Evolutionary conservation across 352 stramenopile species (phyloP), one percentile per base, ranked within the genome.

Genomic region (Phytophthora constricta): DNA sequence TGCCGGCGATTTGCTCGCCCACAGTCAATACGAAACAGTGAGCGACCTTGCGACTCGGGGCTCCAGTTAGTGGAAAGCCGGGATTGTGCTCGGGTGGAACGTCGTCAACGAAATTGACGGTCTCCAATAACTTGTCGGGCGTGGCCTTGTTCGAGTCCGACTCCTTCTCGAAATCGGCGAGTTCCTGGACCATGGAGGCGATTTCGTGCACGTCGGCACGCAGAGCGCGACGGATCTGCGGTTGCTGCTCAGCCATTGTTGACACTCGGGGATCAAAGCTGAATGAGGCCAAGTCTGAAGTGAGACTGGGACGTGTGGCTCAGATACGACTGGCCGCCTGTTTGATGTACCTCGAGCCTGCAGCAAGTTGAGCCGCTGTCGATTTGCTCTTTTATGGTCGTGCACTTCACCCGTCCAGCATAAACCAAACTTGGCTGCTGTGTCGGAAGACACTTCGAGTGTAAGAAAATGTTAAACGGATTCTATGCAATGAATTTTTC

Each of bases 151-250:
- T 67, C 20, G 60, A 52, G 37, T 68, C 46, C 11, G 62, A 48
- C 50, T 75, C 43, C 55, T 71, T 71, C 43, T 75, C 65, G 34
- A 74, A 74, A 37, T 74, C 60, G 11, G 65, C 65, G 28, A 75
- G 62, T 25, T 75, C 62, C 34, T 75, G 56, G 39, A 70, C 64
- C 51, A 75, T 75, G 22, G 62, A 43, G 8, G 67, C 39, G 50
- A 71, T 75, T 28, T 75, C 50, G 39, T 67, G 26, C 10, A 64
- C 67, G 5, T 74, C 50, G 4, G 43, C 27, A 51, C 56, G 67
- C 26, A 64, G 10, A 20, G 67, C 67, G 45, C 55, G 67, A 49
- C 56, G 67, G 62, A 75, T 67, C 50, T 75, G 26, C 11, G 49
- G 61, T 19, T 72, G 34, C 42, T 62, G 61, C 4, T 45, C 20